Percentiles rank a stretch among this genome's conserved stretches.
Conservation (phyloP, 2,329 filamentous ascomycete species). For the Coleophoma crateriformis region DNA sequence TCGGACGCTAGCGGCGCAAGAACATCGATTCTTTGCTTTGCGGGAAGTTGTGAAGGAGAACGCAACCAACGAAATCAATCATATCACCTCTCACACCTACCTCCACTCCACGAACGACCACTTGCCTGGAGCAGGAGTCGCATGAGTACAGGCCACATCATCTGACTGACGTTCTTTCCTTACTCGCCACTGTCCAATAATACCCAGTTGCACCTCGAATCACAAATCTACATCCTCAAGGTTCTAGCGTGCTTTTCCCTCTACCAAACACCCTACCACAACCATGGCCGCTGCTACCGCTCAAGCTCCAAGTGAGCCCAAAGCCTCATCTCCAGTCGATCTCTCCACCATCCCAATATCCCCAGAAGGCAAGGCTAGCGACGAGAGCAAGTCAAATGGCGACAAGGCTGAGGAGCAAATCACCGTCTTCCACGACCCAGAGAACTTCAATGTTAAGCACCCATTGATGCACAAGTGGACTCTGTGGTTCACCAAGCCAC, state of each 20-base stretch:
- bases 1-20: not conserved
- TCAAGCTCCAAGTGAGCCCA: conserved; percentile 10
- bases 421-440: conserved; percentile 96
- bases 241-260: not conserved
- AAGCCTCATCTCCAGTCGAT: conserved; percentile 49
- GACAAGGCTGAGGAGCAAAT: conserved; percentile 53
- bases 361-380: conserved; percentile 50
- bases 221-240: not conserved
- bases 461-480: conserved; percentile 97
- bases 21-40: too few relatives aligned
- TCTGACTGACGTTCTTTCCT: conserved; percentile 3
- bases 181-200: conserved; percentile 1
- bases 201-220: not conserved
- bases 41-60: too few relatives aligned
- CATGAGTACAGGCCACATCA: conserved; percentile 3
- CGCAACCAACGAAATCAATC: too few relatives aligned
- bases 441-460: conserved; percentile 99
- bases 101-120: conserved; percentile 5
- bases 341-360: conserved; percentile 64
- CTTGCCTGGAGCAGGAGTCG: conserved; percentile 24
- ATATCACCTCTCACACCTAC: too few relatives aligned
- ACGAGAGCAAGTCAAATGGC: conserved; percentile 34
- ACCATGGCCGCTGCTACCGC: conserved; percentile 21
- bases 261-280: conserved; percentile 4
- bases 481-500: conserved; percentile 98